A percentile compares a stretch with the other conserved stretches of the same genome.
phyloP scores from a whole-genome alignment of 768 basidiomycete genomes.

The Xerocomellus amylosporus region DNA sequence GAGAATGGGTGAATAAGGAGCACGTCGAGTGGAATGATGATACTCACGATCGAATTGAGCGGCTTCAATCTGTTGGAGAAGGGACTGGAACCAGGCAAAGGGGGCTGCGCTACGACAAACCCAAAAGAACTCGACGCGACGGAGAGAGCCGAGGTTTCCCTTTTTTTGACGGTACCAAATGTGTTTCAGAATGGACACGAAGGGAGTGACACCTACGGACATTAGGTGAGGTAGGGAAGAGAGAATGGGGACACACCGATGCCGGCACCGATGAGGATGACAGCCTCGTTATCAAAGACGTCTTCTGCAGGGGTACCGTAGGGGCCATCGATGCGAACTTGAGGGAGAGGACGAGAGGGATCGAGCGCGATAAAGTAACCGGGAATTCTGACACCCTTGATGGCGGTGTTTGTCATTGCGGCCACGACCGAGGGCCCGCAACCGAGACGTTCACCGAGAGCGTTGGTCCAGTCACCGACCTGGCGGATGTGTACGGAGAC shows the following conservation, averaged over 20 bases:
- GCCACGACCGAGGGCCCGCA: conserved; percentile 75
- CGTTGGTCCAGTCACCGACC: conserved; percentile 85
- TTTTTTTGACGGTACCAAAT: conserved; percentile 91
- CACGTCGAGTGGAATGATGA: background rate
- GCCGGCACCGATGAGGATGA: conserved; percentile 89
- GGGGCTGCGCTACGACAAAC: conserved; percentile 91
- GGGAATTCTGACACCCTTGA: conserved; percentile 65
- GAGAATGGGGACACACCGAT: conserved; percentile 56
- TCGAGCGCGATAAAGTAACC: conserved; percentile 84
- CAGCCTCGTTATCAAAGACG: conserved; percentile 82
- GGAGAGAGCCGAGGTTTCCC: conserved; percentile 73
- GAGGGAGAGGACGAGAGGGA: conserved; percentile 54
- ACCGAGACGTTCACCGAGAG: conserved; percentile 83
- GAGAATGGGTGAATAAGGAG: conserved; percentile 10
- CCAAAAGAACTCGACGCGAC: conserved; percentile 95
- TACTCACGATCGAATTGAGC: conserved; percentile 85
- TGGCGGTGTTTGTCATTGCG: conserved; percentile 72
- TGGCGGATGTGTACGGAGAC: conserved; percentile 91
- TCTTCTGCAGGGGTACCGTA: conserved; percentile 94
- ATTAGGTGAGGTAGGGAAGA: background rate
- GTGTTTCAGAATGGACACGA: conserved; percentile 91
- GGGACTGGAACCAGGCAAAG: conserved; percentile 95
- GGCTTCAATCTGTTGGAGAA: conserved; percentile 84
- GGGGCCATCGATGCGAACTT: conserved; percentile 82
- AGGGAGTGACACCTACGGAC: conserved; percentile 78